Evolutionary conservation across 2,329 filamentous ascomycete species (phyloP).

Genomic region (Albifimbria verrucaria): DNA sequence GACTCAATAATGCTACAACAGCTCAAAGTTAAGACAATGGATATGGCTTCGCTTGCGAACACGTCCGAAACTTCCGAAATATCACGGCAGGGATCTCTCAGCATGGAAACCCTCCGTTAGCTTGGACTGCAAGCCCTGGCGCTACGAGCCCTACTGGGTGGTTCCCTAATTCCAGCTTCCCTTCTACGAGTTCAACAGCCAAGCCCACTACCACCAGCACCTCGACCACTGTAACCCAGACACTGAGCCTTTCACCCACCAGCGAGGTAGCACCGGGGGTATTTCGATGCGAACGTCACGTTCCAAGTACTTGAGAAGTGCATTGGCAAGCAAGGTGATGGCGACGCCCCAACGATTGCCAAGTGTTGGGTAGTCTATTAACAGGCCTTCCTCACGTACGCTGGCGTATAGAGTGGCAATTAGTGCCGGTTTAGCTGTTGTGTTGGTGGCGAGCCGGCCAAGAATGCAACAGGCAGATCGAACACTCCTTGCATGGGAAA

Average conservation of each 20-base stretch:
- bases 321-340: slow-evolving; percentile 20
- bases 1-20: too few species aligned
- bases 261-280: slow-evolving; percentile 30
- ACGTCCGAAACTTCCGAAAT: slow-evolving; percentile 7
- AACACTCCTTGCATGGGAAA: slow-evolving; percentile 30
- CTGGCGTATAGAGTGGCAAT: slow-evolving; percentile 33
- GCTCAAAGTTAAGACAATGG: slow-evolving; percentile 13
- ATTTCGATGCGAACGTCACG: slow-evolving; percentile 28
- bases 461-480: slow-evolving; percentile 18
- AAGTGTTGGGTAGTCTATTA: slow-evolving; percentile 34
- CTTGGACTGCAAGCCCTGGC: slow-evolving; percentile 17
- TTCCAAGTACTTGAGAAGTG: slow-evolving; percentile 25
- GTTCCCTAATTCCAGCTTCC: slow-evolving; percentile 9
- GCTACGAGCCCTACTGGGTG: slow-evolving; percentile 19
- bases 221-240: slow-evolving; percentile 10
- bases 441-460: slow-evolving; percentile 13
- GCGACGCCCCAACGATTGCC: slow-evolving; percentile 25
- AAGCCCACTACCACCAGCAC: slow-evolving; percentile 1
- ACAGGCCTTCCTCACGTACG: slow-evolving; percentile 29
- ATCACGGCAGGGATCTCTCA: slow-evolving; percentile 12
- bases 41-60: slow-evolving; percentile 8
- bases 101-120: slow-evolving; percentile 20
- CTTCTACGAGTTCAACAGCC: slow-evolving; percentile 6
- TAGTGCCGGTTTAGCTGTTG: slow-evolving; percentile 39
- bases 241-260: slow-evolving; percentile 16